phyloP scores from a whole-genome alignment of 768 basidiomycete species.

The Russula dissimulans region DNA sequence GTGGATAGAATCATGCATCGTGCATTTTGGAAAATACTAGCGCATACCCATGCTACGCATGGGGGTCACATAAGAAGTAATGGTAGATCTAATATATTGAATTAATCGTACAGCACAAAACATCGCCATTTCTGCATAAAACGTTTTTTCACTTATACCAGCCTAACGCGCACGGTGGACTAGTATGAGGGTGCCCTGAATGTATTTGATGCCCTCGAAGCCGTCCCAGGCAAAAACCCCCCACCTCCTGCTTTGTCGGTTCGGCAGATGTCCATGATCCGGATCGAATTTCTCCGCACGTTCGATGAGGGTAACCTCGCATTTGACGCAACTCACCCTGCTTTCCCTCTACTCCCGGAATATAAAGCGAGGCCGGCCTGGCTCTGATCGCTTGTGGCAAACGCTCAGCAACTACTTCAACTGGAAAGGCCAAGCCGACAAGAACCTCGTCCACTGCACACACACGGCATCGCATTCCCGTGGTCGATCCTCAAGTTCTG shows the following conservation, averaged over 20 bases:
- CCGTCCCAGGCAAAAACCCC: slow-evolving; percentile 37
- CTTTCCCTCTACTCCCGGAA: no score
- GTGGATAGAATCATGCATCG: no score
- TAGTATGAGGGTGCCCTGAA: slow-evolving; percentile 61
- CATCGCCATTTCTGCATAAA: no score
- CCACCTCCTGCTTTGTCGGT: slow-evolving; percentile 50
- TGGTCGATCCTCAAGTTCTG: slow-evolving; percentile 63
- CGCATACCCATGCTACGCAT: no score
- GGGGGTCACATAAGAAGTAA: no score
- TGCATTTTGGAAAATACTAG: no score
- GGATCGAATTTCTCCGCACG: slow-evolving; percentile 40
- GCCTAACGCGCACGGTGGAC: slow-evolving; percentile 44
- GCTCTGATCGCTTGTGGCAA: slow-evolving; percentile 35
- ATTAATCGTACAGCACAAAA: no score
- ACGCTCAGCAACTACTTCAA: slow-evolving; percentile 35
- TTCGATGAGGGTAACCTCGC: no score
- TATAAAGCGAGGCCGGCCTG: slow-evolving; percentile 34
- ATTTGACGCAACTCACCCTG: no score
- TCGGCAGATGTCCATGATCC: slow-evolving; percentile 48
- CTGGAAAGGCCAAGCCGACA: slow-evolving; percentile 37
- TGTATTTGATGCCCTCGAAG: slow-evolving; percentile 60
- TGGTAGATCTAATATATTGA: slow-evolving; percentile 16
- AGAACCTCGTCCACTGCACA: slow-evolving; percentile 37
- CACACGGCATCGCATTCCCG: slow-evolving; percentile 47
- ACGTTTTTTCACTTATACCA: no score